Base-by-base conservation (phyloP, 2,329 filamentous ascomycete species). In the Coleophoma cylindrospora region DNA sequence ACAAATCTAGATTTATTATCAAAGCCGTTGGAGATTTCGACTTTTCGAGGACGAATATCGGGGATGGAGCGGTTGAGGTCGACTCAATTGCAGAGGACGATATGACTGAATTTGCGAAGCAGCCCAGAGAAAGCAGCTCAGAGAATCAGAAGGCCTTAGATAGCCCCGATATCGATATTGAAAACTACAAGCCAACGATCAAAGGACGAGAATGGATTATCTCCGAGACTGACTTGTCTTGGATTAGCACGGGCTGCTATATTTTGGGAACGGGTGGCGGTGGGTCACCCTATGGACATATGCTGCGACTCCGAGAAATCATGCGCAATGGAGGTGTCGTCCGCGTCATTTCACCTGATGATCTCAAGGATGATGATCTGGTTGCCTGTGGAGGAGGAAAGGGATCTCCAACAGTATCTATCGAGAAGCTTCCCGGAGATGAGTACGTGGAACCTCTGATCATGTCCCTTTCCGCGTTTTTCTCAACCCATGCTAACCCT, bases 201-300 rank as follows among this genome's bases (percentile, higher is more conserved):
- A 64, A 62, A 19, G 65, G 71, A 22, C 69, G 76, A 3, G 62
- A 72, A 14, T 83, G 80, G 80, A 72, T 72, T 45, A 65, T 83
- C 43, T 76, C 69, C 14, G 77, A 82, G 57, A 79, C 73, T 0
- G 80, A 83, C 56, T 64, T 83, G 4, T 61, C 66, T 21, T 82
- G 73, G 68, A 77, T 83, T 38, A 65, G 75, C 0, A 75, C 67
- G 2, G 80, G 80, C 2, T 82, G 78, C 61, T 81, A 81, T 57
- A 78, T 83, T 48, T 71, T 84, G 0, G 80, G 79, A 2, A 80
- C 76, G 0, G 80, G 79, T 14, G 79, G 80, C 2, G 79, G 80
- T 9, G 79, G 79, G 2, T 74, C 71, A 2, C 76, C 79, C 1
- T 80, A 79, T 54, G 63, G 75, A 2, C 66, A 70, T 27, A 74